phyloP scores from a whole-genome alignment of 257 asterid genomes.

The Perilla frutescens region DNA sequence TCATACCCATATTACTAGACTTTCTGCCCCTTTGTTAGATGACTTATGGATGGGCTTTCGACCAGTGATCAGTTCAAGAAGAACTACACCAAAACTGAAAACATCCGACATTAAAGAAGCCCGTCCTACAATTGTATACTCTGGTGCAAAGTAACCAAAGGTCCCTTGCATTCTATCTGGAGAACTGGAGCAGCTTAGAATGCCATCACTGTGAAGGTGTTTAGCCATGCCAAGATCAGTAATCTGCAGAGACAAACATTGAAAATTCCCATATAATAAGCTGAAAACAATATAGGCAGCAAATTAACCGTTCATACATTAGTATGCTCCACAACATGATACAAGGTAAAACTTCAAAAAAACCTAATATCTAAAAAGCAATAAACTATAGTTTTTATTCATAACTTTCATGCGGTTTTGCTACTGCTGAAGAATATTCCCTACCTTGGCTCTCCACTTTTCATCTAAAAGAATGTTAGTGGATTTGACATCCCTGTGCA shows the following conservation, averaged over 20 bases:
- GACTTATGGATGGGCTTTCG: conserved; percentile 77
- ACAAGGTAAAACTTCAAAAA: too few species aligned
- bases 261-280: conserved; percentile 11
- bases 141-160: conserved; percentile 98
- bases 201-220: conserved; percentile 75
- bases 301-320: background rate
- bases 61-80: conserved; percentile 91
- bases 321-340: too few species aligned
- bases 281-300: background rate
- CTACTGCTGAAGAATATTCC: conserved; percentile 16
- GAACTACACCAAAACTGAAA: conserved; percentile 97
- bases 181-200: conserved; percentile 74
- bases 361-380: too few species aligned
- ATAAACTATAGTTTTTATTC: background rate
- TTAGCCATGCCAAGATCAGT: conserved; percentile 99
- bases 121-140: conserved; percentile 80
- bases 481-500: conserved; percentile 98
- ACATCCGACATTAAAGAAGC: conserved; percentile 96
- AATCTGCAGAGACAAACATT: conserved; percentile 56
- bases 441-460: conserved; percentile 92
- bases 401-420: conserved; percentile 4
- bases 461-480: conserved; percentile 91
- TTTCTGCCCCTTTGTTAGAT: conserved; percentile 60
- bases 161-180: conserved; percentile 98
- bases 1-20: conserved; percentile 97